Evolutionary conservation across 257 asterid species (phyloP).

Genomic region (Solanum bulbocastanum): DNA sequence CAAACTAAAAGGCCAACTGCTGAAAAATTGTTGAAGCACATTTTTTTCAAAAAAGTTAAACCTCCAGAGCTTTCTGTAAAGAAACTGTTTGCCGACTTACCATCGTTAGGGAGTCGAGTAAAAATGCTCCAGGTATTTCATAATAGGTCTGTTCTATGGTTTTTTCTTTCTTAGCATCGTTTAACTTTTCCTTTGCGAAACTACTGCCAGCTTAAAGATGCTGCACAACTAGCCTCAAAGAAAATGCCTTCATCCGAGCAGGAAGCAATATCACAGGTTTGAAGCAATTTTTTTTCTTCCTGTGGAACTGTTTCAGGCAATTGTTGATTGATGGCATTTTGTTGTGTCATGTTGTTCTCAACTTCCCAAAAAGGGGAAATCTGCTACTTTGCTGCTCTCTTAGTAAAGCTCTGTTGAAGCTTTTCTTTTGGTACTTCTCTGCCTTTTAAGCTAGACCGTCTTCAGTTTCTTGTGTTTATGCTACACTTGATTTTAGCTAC

Average conservation of each 20-base stretch:
- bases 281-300: slow-evolving; percentile 14
- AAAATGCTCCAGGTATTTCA: slow-evolving; percentile 77
- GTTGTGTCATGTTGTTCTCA: background rate
- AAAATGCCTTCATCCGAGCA: slow-evolving; percentile 84
- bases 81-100: slow-evolving; percentile 74
- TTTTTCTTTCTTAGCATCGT: slow-evolving; percentile 1
- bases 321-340: background rate
- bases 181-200: slow-evolving; percentile 10
- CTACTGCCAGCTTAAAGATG: slow-evolving; percentile 77
- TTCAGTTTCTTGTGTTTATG: background rate
- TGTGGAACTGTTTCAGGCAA: slow-evolving; percentile 38
- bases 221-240: slow-evolving; percentile 90
- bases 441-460: background rate
- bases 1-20: slow-evolving; percentile 98
- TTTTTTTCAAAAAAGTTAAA: slow-evolving; percentile 76
- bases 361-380: background rate
- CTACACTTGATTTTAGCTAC: slow-evolving; percentile 12
- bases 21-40: slow-evolving; percentile 79
- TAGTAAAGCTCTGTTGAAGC: background rate
- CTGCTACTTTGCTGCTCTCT: background rate
- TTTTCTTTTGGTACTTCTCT: background rate
- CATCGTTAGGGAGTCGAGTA: slow-evolving; percentile 86
- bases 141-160: background rate
- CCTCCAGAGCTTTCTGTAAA: slow-evolving; percentile 84
- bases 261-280: slow-evolving; percentile 96